Conservation (phyloP, 2,329 filamentous ascomycete species). For the Fusarium musae region DNA sequence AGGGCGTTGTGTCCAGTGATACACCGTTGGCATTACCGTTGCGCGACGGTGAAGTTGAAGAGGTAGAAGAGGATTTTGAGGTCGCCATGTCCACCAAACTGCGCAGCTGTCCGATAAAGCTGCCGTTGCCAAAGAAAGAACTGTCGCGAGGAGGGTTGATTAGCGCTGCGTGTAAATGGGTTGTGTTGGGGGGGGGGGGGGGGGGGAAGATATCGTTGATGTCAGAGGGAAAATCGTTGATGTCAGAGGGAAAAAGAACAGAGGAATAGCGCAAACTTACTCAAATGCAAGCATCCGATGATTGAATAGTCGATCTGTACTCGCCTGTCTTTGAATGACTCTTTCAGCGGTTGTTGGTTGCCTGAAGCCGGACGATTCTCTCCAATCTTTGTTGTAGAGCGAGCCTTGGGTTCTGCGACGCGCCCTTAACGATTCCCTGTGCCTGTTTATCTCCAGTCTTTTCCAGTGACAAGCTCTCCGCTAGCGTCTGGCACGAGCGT, state of each 20-base stretch:
- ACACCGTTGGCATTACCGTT: background rate
- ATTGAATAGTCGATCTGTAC: background rate
- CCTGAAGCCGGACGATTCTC: slow-evolving; percentile 30
- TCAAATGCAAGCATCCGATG: slow-evolving; percentile 45
- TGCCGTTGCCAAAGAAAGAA: slow-evolving; percentile 42
- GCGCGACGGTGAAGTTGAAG: slow-evolving; percentile 18
- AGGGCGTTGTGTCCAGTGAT: slow-evolving; percentile 38
- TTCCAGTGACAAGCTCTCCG: slow-evolving; percentile 35
- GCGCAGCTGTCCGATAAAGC: slow-evolving; percentile 47
- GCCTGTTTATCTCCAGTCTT: slow-evolving; percentile 38
- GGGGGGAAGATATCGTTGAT: background rate
- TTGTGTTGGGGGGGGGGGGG: background rate
- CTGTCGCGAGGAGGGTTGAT: slow-evolving; percentile 17
- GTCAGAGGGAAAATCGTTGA: background rate
- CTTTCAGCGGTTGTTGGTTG: slow-evolving; percentile 33
- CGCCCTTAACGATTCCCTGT: slow-evolving; percentile 35
- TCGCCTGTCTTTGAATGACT: slow-evolving; percentile 16
- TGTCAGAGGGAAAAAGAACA: background rate
- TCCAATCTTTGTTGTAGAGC: background rate
- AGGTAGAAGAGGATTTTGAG: slow-evolving; percentile 24
- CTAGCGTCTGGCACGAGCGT: slow-evolving; percentile 45
- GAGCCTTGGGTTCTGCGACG: slow-evolving; percentile 27
- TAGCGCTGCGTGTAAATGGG: slow-evolving; percentile 15
- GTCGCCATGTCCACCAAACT: slow-evolving; percentile 45
- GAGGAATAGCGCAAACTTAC: slow-evolving; percentile 35